Evolutionary conservation across 129 eudicot species (phyloP).

Genomic region (Apium graveolens): DNA sequence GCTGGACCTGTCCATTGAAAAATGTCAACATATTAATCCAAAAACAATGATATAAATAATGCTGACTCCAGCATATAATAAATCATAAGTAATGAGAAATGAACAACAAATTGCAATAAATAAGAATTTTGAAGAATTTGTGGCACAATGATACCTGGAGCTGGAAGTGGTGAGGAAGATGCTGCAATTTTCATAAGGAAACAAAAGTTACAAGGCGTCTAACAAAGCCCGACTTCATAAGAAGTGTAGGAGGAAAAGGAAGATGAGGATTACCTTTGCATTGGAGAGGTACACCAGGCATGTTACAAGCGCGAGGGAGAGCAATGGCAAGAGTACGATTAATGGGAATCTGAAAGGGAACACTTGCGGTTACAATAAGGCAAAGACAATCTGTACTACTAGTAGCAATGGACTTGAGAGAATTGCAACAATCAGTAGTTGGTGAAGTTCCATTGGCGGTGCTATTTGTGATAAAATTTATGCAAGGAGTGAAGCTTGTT

Average conservation of each 20-base stretch:
- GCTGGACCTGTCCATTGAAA: conserved; percentile 33
- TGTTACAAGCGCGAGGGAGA: conserved; percentile 75
- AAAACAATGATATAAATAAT: background rate
- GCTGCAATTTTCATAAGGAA: conserved; percentile 27
- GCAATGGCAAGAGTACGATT: conserved; percentile 58
- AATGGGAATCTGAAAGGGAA: conserved; percentile 70
- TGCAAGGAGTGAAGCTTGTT: conserved; percentile 58
- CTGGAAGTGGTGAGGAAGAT: conserved; percentile 53
- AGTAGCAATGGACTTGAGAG: conserved; percentile 44
- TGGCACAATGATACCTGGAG: conserved; percentile 39
- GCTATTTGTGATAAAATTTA: conserved; percentile 49
- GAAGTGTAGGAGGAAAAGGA: background rate
- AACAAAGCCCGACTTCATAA: background rate
- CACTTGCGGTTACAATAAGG: conserved; percentile 50
- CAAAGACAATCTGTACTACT: conserved; percentile 67
- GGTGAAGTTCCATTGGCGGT: conserved; percentile 43
- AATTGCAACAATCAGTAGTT: conserved; percentile 55
- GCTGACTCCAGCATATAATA: background rate
- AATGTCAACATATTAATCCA: background rate
- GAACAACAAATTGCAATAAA: background rate
- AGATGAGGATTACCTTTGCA: conserved; percentile 45
- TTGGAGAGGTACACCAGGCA: conserved; percentile 80
- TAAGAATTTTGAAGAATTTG: background rate
- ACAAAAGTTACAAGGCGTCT: background rate
- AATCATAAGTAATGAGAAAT: background rate